These are phyloP conservation scores for Hypocreales sp. DNA, from an alignment of 2,329 filamentous ascomycete genomes.

Conservation along the genomic window DNA sequence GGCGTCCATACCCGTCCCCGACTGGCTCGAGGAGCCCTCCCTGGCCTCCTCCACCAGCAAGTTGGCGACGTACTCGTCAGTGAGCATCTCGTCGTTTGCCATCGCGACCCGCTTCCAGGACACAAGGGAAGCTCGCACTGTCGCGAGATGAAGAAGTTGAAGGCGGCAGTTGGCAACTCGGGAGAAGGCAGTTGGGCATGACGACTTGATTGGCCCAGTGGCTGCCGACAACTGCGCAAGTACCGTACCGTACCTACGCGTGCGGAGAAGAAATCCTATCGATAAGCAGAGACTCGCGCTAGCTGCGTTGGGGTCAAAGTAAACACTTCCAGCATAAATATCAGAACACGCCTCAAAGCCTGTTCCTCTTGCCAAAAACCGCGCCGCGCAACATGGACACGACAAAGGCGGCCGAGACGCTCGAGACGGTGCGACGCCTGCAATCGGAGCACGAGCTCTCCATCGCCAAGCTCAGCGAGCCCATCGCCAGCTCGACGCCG, in stretches of 20 bases:
- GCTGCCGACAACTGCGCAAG: no score
- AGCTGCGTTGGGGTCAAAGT: not conserved
- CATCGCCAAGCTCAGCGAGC: conserved; percentile 64
- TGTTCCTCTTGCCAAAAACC: no score
- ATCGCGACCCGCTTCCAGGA: conserved; percentile 16
- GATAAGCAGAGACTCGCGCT: no score
- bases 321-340: no score
- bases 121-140: no score
- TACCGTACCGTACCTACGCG: no score
- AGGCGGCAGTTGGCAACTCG: no score
- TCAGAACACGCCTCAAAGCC: no score
- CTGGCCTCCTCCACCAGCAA: conserved; percentile 70
- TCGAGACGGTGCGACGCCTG: conserved; percentile 35
- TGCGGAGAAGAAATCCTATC: no score
- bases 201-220: no score
- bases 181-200: no score
- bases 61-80: conserved; percentile 66
- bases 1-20: conserved; percentile 52
- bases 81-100: conserved; percentile 35
- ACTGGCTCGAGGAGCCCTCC: conserved; percentile 58
- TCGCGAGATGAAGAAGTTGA: no score
- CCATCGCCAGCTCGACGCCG: conserved; percentile 40
- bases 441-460: conserved; percentile 47
- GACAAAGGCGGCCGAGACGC: conserved; percentile 21
- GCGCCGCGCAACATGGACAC: conserved; percentile 14